phyloP scores from a whole-genome alignment of 805 yeast genomes.

The Cephaloascus fragrans region DNA sequence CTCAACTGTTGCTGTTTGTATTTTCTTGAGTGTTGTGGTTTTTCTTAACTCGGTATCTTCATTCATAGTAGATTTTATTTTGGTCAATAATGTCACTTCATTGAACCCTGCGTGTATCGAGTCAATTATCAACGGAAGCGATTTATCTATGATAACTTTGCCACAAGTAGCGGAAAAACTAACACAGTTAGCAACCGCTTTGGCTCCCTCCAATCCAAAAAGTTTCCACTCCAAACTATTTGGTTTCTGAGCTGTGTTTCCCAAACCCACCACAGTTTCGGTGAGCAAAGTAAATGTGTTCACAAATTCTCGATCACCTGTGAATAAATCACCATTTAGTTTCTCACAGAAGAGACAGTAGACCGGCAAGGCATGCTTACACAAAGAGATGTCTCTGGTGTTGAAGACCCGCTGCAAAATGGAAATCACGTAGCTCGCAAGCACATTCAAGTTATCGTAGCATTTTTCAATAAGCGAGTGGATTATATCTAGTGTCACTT shows the following conservation, averaged over 20 bases:
- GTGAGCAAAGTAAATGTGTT: slow-evolving; percentile 13
- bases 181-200: slow-evolving; percentile 26
- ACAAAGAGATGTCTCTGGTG: slow-evolving; percentile 52
- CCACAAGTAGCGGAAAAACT: slow-evolving; percentile 20
- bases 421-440: slow-evolving; percentile 58
- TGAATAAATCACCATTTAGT: slow-evolving; percentile 53
- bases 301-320: slow-evolving; percentile 55
- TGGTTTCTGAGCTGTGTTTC: slow-evolving; percentile 12
- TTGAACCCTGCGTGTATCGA: slow-evolving; percentile 16
- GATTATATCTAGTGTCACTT: slow-evolving; percentile 69
- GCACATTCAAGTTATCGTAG: slow-evolving; percentile 73
- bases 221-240: slow-evolving; percentile 35
- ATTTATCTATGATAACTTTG: slow-evolving; percentile 17
- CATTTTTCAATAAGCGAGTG: slow-evolving; percentile 65
- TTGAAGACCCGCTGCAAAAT: slow-evolving; percentile 44
- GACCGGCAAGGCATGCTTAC: slow-evolving; percentile 41
- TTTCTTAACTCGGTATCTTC: slow-evolving; percentile 10
- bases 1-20: neutral
- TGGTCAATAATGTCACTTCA: slow-evolving; percentile 10
- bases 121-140: slow-evolving; percentile 27
- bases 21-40: neutral
- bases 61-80: slow-evolving; percentile 17
- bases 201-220: slow-evolving; percentile 28
- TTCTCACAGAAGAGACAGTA: slow-evolving; percentile 30
- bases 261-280: slow-evolving; percentile 12